Evolutionary conservation across 2,329 filamentous ascomycete genomes (phyloP), one percentile per base, ranked within the genome.

Genomic region (Septoria petroselini): DNA sequence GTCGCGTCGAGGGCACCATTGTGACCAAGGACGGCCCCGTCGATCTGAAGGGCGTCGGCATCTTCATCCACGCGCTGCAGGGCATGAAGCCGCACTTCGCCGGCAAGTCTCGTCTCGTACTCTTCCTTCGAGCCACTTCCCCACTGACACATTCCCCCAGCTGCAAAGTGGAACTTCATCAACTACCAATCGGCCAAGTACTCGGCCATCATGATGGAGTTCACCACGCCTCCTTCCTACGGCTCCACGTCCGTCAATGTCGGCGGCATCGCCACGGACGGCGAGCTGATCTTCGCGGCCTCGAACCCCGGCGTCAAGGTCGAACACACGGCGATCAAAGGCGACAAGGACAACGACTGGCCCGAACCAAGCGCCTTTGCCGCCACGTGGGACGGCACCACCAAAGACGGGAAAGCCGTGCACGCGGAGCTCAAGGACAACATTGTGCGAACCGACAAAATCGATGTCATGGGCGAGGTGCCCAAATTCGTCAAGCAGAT

Each of bases 61-160:
- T 94, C 63, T 91, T 90, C 72, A 78, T 85, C 59, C 86, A 93
- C 69, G 91, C 89, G 33, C 75, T 97, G 42, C 93, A 97, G 74
- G 93, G 91, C 68, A 97, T 97, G 91, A 98, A 98, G 79, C 93
- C 93, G 33, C 93, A 98, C 70, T 94, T 98, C 68, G 87, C 90
- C 52, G 91, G 80, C 83, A 74, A 62, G 73, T 62, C 41, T 29
- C 6, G 15, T 9, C 9, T 27, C 23, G 23, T 27, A 27, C 23
- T 27, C 23, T 27, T n/a, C n/a, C n/a, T n/a, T n/a, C n/a, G n/a
- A n/a, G n/a, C n/a, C n/a, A n/a, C n/a, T n/a, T n/a, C n/a, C n/a
- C n/a, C n/a, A n/a, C n/a, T n/a, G n/a, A n/a, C n/a, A n/a, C 41
- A 34, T n/a, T 5, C 21, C 19, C 18, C 33, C 58, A 81, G 83